Base-by-base conservation (phyloP, 352 stramenopile species). In the Phytophthora colocasiae region DNA sequence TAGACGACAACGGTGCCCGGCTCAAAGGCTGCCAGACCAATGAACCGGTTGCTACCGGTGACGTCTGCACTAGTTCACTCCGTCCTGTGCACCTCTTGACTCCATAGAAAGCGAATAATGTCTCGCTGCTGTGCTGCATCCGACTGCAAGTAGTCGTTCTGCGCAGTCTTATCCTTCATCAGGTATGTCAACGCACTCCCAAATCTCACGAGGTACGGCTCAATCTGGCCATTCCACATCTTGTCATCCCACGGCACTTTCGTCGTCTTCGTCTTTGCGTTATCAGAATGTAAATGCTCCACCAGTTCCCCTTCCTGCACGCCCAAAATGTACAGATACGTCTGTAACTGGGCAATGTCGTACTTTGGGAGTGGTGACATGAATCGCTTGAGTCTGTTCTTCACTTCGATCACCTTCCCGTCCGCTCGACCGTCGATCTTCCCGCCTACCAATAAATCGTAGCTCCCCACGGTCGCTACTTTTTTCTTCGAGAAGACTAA, bases 401-500 rank as follows among this genome's bases (percentile, higher is more conserved):
- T 96, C 36, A 96, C 86, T 52, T 96, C 88, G 45, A 96, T 80
- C 15, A 96, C 86, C 38, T 86, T 92, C 48, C 83, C 83, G 58
- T 91, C 84, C 2, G 75, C 78, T 57, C 77, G 77, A 19, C 88
- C 88, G 64, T 96, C 88, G 59, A 96, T 93, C 52, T 92, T 92
- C 17, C 88, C 88, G n/a, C 88, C 88, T 15, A 96, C 82, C 5
- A 90, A 63, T 48, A 96, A 71, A 17, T 87, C 66, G 58, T 79
- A 89, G 17, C 41, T 54, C 10, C 61, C 77, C 11, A 92, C 48
- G 3, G 58, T 66, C 6, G 77, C 81, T 15, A 96, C 41, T 46
- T 86, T 75, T 60, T 86, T 90, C 75, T 90, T 94, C 46, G 68
- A 83, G 62, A 96, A 95, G 17, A 78, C 73, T 5, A 92, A 55